These are phyloP conservation scores for Omphalotus olearius DNA, from an alignment of 1,284 basidiomycete genomes.

Conservation along the genomic window DNA sequence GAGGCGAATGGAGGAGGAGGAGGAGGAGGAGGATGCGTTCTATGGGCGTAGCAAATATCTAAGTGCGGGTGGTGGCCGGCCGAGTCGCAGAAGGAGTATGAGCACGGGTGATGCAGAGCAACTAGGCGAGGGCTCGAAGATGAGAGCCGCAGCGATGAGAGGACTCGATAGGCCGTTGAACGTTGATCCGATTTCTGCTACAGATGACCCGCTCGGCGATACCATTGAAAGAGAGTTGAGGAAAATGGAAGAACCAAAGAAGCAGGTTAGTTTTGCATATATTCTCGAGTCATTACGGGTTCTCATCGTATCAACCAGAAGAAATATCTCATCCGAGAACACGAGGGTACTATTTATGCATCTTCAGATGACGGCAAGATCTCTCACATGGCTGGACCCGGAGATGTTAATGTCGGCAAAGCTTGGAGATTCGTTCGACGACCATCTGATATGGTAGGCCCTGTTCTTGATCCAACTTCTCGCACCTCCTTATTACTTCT, in stretches of 20 bases:
- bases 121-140: slow-evolving; percentile 25
- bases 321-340: slow-evolving; percentile 67
- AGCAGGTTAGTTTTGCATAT: slow-evolving; percentile 38
- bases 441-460: slow-evolving; percentile 86
- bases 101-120: slow-evolving; percentile 67
- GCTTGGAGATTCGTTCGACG: slow-evolving; percentile 88
- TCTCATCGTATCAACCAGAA: slow-evolving; percentile 18
- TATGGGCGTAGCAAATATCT: slow-evolving; percentile 23
- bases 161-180: slow-evolving; percentile 34
- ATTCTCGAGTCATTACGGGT: not conserved
- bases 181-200: slow-evolving; percentile 30
- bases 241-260: slow-evolving; percentile 47
- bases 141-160: slow-evolving; percentile 24
- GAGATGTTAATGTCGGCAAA: slow-evolving; percentile 77
- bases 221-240: slow-evolving; percentile 67
- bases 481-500: slow-evolving; percentile 1
- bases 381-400: slow-evolving; percentile 63
- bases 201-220: slow-evolving; percentile 54
- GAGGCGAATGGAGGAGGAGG: slow-evolving; percentile 47
- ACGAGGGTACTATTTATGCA: slow-evolving; percentile 74
- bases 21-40: slow-evolving; percentile 37
- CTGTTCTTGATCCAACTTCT: not conserved
- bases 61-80: slow-evolving; percentile 36
- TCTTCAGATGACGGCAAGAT: slow-evolving; percentile 68
- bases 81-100: slow-evolving; percentile 61